These are phyloP conservation scores for Naematelia aurantialba DNA, from an alignment of 768 basidiomycete genomes.

Conservation along the genomic window DNA sequence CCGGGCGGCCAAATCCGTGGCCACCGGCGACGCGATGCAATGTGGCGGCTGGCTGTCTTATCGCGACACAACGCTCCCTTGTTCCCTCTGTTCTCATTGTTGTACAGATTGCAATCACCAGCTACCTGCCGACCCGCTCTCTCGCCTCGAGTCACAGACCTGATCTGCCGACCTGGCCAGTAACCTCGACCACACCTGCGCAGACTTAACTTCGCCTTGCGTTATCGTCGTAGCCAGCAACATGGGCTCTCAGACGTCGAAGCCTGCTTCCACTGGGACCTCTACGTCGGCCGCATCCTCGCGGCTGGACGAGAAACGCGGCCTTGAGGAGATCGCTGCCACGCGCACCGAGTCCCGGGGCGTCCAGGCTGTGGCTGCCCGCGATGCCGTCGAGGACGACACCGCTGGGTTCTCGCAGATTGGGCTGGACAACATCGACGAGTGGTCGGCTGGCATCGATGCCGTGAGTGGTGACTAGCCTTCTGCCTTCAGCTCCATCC, in stretches of 20 bases:
- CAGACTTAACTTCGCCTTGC: too few species aligned
- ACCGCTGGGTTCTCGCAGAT: neutral
- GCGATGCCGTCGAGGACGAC: neutral
- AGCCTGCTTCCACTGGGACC: constrained; percentile 5
- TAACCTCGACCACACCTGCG: too few species aligned
- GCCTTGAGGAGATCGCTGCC: neutral
- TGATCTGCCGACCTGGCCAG: too few species aligned
- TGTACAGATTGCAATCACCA: too few species aligned
- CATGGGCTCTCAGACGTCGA: constrained; percentile 25
- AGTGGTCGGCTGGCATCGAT: neutral
- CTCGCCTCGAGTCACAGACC: too few species aligned
- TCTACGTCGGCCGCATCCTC: neutral
- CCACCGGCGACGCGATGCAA: too few species aligned
- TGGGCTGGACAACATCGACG: neutral
- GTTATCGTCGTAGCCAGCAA: too few species aligned
- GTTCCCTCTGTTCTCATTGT: too few species aligned
- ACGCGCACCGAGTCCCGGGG: neutral
- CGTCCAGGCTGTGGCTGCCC: neutral
- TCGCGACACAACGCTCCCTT: too few species aligned
- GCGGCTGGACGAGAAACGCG: neutral
- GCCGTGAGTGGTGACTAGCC: neutral
- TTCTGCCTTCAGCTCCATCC: too few species aligned
- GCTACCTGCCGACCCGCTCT: too few species aligned
- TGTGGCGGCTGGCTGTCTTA: too few species aligned
- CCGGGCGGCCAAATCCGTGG: neutral